Evolutionary conservation across 2,329 filamentous ascomycete genomes (phyloP), one percentile per base, ranked within the genome.

Genomic region (Diaporthe citri): DNA sequence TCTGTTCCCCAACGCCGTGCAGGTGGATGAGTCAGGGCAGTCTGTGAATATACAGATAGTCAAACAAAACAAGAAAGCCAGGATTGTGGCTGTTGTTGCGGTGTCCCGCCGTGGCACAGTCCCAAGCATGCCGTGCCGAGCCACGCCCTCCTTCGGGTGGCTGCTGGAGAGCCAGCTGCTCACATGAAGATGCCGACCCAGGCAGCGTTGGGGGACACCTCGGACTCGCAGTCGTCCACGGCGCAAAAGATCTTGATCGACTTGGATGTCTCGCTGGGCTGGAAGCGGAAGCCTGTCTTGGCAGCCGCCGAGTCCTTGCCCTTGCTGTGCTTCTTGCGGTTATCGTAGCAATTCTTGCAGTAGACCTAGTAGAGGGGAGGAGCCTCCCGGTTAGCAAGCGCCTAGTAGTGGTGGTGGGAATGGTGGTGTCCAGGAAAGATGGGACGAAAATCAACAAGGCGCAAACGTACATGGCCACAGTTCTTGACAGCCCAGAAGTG

Each of bases 401-500:
- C 34, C 31, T n/a, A 17, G 25, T 6, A 22, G 31, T 36, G 20
- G 20, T 31, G 60, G 20, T 3, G 28, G 28, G 17, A 31, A 12
- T 36, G 62, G 28, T 31, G 41, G 8, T 7, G n/a, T 12, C 28
- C 15, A 60, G 41, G 39, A 51, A 62, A 52, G 39, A 56, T 34
- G 56, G 51, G 69, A n/a, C 12, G 28, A 25, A 13, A 25, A 34
- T 22, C 70, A 46, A 31, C n/a, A 7, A 22, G 13, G 52, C 17
- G 59, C 79, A 17, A 25, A 82, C 88, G 81, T 89, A 98, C 97
- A 86, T 99, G 97, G 77, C 97, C 97, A 82, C 97, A 99, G 70
- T 89, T 89, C 84, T 96, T 98, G 48, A 97, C 89, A 0, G 97
- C 93, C 95, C 96, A 98, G 77, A 98, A 96, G 80, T 98, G 94